A percentile compares a stretch with the other conserved stretches of the same genome.
Evolutionary conservation across 345 rosid species (phyloP).

Genomic region (Syzygium aqueum): DNA sequence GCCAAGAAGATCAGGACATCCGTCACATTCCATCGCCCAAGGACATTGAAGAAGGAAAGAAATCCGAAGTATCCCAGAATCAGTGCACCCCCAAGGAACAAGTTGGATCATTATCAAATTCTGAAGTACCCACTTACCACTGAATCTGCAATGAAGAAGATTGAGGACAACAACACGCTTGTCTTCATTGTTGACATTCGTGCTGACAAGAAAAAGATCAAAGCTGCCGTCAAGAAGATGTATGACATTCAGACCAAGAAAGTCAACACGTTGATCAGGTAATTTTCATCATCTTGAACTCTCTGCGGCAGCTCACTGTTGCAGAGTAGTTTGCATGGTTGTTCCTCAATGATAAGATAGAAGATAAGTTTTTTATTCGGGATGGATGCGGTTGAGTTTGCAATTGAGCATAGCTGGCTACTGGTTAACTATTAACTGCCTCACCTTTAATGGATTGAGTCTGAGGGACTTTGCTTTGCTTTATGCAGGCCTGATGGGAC

Average conservation of each 20-base stretch:
- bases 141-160: conserved; percentile 69
- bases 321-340: neutral
- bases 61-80: conserved; percentile 56
- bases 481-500: conserved; percentile 80
- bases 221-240: conserved; percentile 65
- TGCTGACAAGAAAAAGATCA: conserved; percentile 59
- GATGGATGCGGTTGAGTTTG: neutral
- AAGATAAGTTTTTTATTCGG: neutral
- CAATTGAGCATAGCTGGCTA: neutral
- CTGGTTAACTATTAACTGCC: neutral
- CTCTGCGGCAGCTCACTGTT: neutral
- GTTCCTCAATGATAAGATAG: neutral
- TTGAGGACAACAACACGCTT: conserved; percentile 59
- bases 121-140: conserved; percentile 59
- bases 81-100: conserved; percentile 59
- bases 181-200: conserved; percentile 64
- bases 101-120: conserved; percentile 60
- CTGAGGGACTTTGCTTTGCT: neutral
- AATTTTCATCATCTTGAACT: neutral
- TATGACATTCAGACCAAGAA: conserved; percentile 55
- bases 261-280: conserved; percentile 67
- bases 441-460: neutral
- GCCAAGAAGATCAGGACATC: conserved; percentile 51
- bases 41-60: conserved; percentile 45
- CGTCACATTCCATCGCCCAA: conserved; percentile 59